phyloP scores from a whole-genome alignment of 2,329 filamentous ascomycete genomes.

The Uncinocarpus reesii region DNA sequence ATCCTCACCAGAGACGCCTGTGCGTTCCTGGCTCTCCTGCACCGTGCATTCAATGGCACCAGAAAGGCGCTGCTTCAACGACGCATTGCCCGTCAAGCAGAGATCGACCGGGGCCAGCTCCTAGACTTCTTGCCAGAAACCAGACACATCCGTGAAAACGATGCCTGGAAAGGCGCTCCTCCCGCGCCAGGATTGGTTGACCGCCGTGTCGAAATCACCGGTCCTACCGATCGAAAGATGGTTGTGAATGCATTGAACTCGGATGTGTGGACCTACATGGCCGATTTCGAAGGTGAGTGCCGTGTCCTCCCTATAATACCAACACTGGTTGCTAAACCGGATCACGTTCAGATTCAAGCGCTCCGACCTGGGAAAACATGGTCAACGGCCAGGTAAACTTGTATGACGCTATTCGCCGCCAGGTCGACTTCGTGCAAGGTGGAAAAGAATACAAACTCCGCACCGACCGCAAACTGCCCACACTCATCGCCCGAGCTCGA shows the following conservation, averaged over 20 bases:
- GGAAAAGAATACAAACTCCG: slow-evolving; percentile 96
- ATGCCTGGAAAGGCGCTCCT: slow-evolving; percentile 82
- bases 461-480: slow-evolving; percentile 75
- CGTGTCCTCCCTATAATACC: slow-evolving; percentile 2
- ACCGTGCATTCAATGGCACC: slow-evolving; percentile 84
- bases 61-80: slow-evolving; percentile 83
- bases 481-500: slow-evolving; percentile 84
- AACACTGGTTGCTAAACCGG: not conserved
- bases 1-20: slow-evolving; percentile 85
- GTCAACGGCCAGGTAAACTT: slow-evolving; percentile 96
- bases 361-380: slow-evolving; percentile 99
- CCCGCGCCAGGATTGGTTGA: slow-evolving; percentile 89
- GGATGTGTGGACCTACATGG: slow-evolving; percentile 98
- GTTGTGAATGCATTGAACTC: slow-evolving; percentile 94
- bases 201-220: slow-evolving; percentile 91
- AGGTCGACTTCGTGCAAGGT: slow-evolving; percentile 94
- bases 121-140: slow-evolving; percentile 96
- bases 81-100: slow-evolving; percentile 74
- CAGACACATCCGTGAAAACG: slow-evolving; percentile 85
- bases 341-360: slow-evolving; percentile 63
- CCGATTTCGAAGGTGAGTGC: slow-evolving; percentile 81
- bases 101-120: slow-evolving; percentile 79
- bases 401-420: slow-evolving; percentile 85
- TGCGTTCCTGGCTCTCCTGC: slow-evolving; percentile 85
- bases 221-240: slow-evolving; percentile 97